These are phyloP conservation scores for Nemania sp. DNA, from an alignment of 2,329 filamentous ascomycete genomes.

Conservation along the genomic window DNA sequence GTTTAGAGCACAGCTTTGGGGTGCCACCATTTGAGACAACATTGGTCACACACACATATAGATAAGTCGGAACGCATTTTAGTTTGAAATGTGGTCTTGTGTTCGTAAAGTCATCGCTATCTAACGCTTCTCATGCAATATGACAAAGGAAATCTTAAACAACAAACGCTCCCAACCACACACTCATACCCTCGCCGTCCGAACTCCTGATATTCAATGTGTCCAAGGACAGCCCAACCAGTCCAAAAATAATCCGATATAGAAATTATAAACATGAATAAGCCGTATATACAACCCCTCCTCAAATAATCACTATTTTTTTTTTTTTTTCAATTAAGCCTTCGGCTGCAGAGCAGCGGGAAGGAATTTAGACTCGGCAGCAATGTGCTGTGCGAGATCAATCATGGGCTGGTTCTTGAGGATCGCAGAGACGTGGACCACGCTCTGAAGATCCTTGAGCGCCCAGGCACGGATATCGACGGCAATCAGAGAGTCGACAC, in stretches of 20 bases:
- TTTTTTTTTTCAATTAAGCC: conserved; percentile 16
- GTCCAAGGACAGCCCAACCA: no score
- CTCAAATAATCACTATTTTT: background rate
- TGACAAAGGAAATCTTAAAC: conserved; percentile 10
- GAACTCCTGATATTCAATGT: background rate
- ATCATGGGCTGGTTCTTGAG: conserved; percentile 34
- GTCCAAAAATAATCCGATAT: background rate
- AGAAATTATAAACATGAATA: conserved; percentile 8
- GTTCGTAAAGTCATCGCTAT: conserved; percentile 23
- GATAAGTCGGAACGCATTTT: background rate
- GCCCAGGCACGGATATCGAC: conserved; percentile 36
- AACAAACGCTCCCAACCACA: background rate
- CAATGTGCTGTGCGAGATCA: conserved; percentile 33
- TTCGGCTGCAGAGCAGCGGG: conserved; percentile 29
- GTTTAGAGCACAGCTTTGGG: no score
- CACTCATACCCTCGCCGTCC: background rate
- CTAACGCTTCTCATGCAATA: conserved; percentile 20
- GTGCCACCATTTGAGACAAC: no score
- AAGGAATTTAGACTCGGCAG: conserved; percentile 34
- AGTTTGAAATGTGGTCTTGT: conserved; percentile 29
- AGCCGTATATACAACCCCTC: conserved; percentile 1
- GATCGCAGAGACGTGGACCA: conserved; percentile 35
- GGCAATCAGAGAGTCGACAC: conserved; percentile 36
- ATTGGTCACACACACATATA: background rate
- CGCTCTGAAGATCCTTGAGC: conserved; percentile 34